Conservation (phyloP, 345 rosid genomes). For the Ceriops tagal region DNA sequence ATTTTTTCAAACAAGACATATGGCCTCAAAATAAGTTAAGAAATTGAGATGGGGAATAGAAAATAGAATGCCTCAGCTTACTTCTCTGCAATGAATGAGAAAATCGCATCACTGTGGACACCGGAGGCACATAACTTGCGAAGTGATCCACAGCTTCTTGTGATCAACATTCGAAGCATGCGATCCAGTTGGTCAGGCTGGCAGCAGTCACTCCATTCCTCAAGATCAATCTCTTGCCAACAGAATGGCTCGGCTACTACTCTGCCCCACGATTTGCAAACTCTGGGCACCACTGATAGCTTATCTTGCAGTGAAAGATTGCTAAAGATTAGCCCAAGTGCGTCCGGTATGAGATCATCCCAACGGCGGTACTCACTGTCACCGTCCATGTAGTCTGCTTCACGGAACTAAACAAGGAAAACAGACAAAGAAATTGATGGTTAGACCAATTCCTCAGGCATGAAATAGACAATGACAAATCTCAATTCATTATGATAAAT, state of each 20-base stretch:
- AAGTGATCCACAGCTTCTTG: slow-evolving; percentile 67
- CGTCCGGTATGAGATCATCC: slow-evolving; percentile 91
- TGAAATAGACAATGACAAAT: not conserved
- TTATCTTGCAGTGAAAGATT: slow-evolving; percentile 63
- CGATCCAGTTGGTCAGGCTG: slow-evolving; percentile 45
- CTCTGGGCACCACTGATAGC: slow-evolving; percentile 70
- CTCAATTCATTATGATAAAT: not conserved
- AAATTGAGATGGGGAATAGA: not conserved
- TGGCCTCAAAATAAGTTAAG: not conserved
- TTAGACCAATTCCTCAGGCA: too few relatives aligned
- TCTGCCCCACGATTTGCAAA: slow-evolving; percentile 84
- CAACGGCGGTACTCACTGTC: slow-evolving; percentile 52
- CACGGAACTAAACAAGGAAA: not conserved
- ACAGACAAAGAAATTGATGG: not conserved
- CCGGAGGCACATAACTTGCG: slow-evolving; percentile 60
- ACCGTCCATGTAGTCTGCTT: slow-evolving; percentile 21
- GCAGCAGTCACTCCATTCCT: slow-evolving; percentile 61
- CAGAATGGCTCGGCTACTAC: slow-evolving; percentile 79
- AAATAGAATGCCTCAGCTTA: slow-evolving; percentile 32
- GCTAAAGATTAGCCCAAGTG: slow-evolving; percentile 71
- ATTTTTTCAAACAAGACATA: not conserved
- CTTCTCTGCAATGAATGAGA: slow-evolving; percentile 76
- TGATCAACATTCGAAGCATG: slow-evolving; percentile 70
- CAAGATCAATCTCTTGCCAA: slow-evolving; percentile 91
- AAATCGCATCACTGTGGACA: slow-evolving; percentile 45